phyloP scores from a whole-genome alignment of 805 yeast genomes.

The Spathaspora girioi region DNA sequence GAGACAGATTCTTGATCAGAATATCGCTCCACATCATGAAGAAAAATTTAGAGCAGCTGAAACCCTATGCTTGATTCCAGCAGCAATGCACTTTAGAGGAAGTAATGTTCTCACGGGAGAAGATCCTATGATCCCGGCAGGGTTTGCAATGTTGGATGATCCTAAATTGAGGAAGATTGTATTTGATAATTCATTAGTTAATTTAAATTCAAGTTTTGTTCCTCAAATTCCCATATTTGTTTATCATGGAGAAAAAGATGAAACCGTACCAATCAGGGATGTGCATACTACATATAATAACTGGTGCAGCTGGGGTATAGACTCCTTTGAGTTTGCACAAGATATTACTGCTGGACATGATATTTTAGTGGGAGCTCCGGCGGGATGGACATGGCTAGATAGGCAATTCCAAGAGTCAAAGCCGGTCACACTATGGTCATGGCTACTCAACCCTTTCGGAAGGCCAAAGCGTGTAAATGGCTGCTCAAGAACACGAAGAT shows the following conservation, averaged over 20 bases:
- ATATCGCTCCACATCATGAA: background rate
- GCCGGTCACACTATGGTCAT: too few relatives aligned
- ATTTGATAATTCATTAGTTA: slow-evolving; percentile 20
- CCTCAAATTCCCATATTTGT: slow-evolving; percentile 20
- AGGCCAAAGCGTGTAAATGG: too few relatives aligned
- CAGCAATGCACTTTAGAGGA: slow-evolving; percentile 5
- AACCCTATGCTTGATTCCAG: slow-evolving; percentile 3
- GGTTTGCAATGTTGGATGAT: slow-evolving; percentile 13
- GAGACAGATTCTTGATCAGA: background rate
- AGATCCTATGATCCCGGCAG: slow-evolving; percentile 10
- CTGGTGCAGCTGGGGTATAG: slow-evolving; percentile 26
- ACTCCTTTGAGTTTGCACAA: slow-evolving; percentile 25
- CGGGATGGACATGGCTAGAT: slow-evolving; percentile 18
- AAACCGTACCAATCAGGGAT: slow-evolving; percentile 16
- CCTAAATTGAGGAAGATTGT: slow-evolving; percentile 11
- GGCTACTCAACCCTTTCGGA: too few relatives aligned
- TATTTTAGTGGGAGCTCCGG: slow-evolving; percentile 16
- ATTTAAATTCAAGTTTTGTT: slow-evolving; percentile 8
- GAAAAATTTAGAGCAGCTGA: slow-evolving; percentile 2
- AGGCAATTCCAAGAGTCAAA: slow-evolving; percentile 30
- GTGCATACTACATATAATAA: slow-evolving; percentile 18
- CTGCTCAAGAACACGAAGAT: slow-evolving; percentile 51
- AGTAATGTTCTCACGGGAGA: slow-evolving; percentile 12
- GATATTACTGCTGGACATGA: slow-evolving; percentile 26
- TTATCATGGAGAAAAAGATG: slow-evolving; percentile 17